These are phyloP conservation scores for Erythrobasidium hasegawianum DNA, from an alignment of 1,284 basidiomycete genomes.

Conservation along the genomic window DNA sequence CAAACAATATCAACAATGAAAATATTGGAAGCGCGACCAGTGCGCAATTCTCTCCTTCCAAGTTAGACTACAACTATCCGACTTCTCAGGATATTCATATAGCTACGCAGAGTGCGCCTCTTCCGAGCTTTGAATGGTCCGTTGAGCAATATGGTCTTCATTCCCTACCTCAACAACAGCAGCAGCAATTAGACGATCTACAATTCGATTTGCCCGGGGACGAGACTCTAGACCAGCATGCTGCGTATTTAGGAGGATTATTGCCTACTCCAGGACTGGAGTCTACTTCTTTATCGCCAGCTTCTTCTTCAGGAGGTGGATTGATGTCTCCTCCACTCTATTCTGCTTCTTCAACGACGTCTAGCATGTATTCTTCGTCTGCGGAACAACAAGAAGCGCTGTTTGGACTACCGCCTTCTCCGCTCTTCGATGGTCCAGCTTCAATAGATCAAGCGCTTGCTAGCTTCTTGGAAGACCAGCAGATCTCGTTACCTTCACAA, in stretches of 20 bases:
- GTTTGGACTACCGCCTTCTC: conserved; percentile 16
- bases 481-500: conserved; percentile 4
- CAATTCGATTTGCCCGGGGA: too few relatives aligned
- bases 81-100: background rate
- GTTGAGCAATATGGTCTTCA: conserved; percentile 21
- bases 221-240: background rate
- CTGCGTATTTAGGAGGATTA: background rate
- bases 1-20: conserved; percentile 6
- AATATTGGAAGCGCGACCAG: background rate
- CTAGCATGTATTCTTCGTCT: conserved; percentile 19
- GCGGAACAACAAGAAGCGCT: conserved; percentile 9
- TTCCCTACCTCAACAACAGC: background rate
- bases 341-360: conserved; percentile 19
- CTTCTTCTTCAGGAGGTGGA: background rate
- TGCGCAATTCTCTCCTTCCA: conserved; percentile 14
- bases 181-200: background rate
- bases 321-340: conserved; percentile 9
- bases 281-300: background rate
- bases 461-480: conserved; percentile 23
- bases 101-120: background rate
- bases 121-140: conserved; percentile 32
- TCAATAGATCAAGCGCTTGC: conserved; percentile 30
- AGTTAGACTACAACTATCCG: background rate
- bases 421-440: conserved; percentile 5
- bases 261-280: background rate